Evolutionary conservation across 192 early-diverging fungal species (phyloP).

Genomic region (Entomortierella chlamydospora): DNA sequence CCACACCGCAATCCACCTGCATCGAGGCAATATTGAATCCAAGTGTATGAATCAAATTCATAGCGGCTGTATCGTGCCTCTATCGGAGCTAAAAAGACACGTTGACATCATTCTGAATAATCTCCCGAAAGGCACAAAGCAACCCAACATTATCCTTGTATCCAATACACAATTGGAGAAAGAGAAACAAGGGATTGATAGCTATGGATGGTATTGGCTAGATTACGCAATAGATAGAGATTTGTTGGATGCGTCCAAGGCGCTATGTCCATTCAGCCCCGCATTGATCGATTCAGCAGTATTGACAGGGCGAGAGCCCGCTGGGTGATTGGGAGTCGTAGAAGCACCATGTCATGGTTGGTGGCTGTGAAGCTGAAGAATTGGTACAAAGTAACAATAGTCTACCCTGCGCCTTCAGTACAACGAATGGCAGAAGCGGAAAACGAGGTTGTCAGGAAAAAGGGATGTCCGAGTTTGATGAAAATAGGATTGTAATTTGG

Average conservation of each 20-base stretch:
- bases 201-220: conserved; percentile 49
- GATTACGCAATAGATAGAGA: conserved; percentile 25
- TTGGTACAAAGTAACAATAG: conserved; percentile 27
- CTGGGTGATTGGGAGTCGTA: conserved; percentile 42
- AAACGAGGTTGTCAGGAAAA: background rate
- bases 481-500: conserved; percentile 14
- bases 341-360: conserved; percentile 49
- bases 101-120: conserved; percentile 22
- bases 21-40: conserved; percentile 31
- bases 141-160: conserved; percentile 32
- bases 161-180: conserved; percentile 36
- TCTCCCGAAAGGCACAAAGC: background rate
- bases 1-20: conserved; percentile 45
- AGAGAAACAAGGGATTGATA: conserved; percentile 43
- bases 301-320: conserved; percentile 29
- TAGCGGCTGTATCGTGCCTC: conserved; percentile 29
- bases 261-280: conserved; percentile 38
- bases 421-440: background rate
- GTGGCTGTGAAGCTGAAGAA: conserved; percentile 27
- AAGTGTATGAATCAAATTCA: conserved; percentile 18
- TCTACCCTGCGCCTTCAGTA: conserved; percentile 18
- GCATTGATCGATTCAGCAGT: conserved; percentile 45
- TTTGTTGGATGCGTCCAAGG: conserved; percentile 29
- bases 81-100: conserved; percentile 28
- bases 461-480: background rate